Percentiles rank a stretch among this genome's conserved stretches.
Conservation (phyloP, 768 basidiomycete genomes). For the Amyloporia xantha region DNA sequence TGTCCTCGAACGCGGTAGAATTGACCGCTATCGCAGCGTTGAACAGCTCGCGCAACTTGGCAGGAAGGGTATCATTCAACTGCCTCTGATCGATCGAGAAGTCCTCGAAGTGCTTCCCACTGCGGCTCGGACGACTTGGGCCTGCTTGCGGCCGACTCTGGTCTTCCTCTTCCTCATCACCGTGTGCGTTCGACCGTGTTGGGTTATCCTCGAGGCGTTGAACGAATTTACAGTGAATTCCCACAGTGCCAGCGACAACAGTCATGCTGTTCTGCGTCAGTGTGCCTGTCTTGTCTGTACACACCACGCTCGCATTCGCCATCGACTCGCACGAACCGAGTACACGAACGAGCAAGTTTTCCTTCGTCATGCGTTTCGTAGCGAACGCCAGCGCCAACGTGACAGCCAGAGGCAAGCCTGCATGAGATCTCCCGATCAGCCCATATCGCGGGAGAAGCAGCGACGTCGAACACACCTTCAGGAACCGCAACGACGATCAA, state of each 20-base stretch:
- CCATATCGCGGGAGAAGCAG: too few relatives aligned
- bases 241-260: slow-evolving; percentile 92
- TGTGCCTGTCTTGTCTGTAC: slow-evolving; percentile 95
- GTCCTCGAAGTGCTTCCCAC: slow-evolving; percentile 53
- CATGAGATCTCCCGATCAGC: slow-evolving; percentile 4
- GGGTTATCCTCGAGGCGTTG: slow-evolving; percentile 66
- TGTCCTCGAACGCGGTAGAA: slow-evolving; percentile 91
- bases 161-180: slow-evolving; percentile 12
- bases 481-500: slow-evolving; percentile 84
- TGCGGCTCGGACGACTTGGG: slow-evolving; percentile 7
- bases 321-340: slow-evolving; percentile 97
- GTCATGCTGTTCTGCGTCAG: slow-evolving; percentile 95
- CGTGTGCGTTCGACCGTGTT: slow-evolving; percentile 62
- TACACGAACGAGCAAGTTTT: slow-evolving; percentile 92
- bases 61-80: slow-evolving; percentile 58
- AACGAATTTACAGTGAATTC: slow-evolving; percentile 93
- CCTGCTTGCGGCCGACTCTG: slow-evolving; percentile 1
- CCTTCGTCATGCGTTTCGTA: slow-evolving; percentile 95
- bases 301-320: slow-evolving; percentile 95
- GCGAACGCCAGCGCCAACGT: slow-evolving; percentile 96
- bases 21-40: slow-evolving; percentile 88
- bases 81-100: slow-evolving; percentile 81
- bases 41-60: slow-evolving; percentile 56
- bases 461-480: too few relatives aligned
- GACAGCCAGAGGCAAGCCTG: slow-evolving; percentile 90